Evolutionary conservation across 192 early-diverging fungal genomes (phyloP).

Genomic region (Chytriomyces hyalinus): DNA sequence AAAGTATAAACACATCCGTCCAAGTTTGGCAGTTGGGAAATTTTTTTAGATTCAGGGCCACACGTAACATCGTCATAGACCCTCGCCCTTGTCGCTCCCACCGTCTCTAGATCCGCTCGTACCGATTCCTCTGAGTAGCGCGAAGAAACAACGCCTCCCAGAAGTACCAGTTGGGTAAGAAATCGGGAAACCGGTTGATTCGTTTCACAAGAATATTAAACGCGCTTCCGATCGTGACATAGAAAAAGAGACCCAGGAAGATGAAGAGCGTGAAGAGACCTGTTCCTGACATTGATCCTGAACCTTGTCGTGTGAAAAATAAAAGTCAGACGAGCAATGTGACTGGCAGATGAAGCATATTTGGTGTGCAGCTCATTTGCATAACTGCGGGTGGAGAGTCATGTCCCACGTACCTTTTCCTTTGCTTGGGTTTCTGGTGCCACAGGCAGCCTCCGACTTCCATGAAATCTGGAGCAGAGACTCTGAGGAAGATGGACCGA

Average conservation of each 20-base stretch:
- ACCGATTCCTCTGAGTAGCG: not conserved
- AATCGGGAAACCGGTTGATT: slow-evolving; percentile 20
- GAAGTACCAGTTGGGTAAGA: slow-evolving; percentile 16
- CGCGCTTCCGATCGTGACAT: slow-evolving; percentile 23
- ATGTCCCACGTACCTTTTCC: not conserved
- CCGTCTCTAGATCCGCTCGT: not conserved
- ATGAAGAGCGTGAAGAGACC: slow-evolving; percentile 22
- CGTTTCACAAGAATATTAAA: slow-evolving; percentile 29
- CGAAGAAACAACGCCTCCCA: slow-evolving; percentile 18
- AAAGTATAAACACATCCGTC: too few species aligned
- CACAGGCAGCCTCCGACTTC: slow-evolving; percentile 9
- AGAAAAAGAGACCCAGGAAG: slow-evolving; percentile 18
- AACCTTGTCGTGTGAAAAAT: not conserved
- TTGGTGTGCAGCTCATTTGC: not conserved
- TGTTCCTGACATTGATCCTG: not conserved
- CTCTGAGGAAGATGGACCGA: not conserved
- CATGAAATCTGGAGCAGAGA: slow-evolving; percentile 5
- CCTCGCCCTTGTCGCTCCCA: too few species aligned
- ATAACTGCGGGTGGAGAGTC: not conserved
- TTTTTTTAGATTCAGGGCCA: too few species aligned
- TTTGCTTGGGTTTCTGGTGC: not conserved
- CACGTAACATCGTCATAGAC: too few species aligned
- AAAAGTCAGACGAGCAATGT: not conserved
- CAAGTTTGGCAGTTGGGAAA: too few species aligned
- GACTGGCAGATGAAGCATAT: too few species aligned